Evolutionary conservation across 495 filamentous ascomycete species (phyloP), one percentile per base, ranked within the genome.

Genomic region (Haplographium delicatum): DNA sequence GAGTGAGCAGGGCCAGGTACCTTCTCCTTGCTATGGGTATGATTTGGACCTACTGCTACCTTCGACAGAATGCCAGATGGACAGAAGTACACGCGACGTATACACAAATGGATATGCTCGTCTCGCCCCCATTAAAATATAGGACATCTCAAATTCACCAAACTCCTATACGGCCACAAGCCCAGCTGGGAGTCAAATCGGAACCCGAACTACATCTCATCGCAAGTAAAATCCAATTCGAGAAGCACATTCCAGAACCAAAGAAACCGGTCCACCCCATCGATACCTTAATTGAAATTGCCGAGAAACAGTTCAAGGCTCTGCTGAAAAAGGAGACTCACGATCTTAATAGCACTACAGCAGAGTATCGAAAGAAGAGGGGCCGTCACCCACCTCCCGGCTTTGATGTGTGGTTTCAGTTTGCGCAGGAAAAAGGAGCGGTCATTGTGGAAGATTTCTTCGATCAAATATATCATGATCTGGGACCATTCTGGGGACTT

Each of bases 341-440:
- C 15, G 80, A 73, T 15, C 72, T 88, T 33, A 65, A 68, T 37
- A 67, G 80, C 22, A 75, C 81, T 1, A 83, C 84, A 1, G 69
- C 72, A 30, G 75, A 74, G 37, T 89, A 88, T 63, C 68, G 82
- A 22, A 61, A 71, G 34, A 73, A 70, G 15, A 72, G 84, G 46
- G 85, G 85, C 16, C 71, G 85, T 5, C 83, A 88, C 55, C 85
- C 85, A 2, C 85, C 85, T 9, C 85, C 85, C 7, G 83, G 82
- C 3, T 89, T 87, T 57, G 76, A 83, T 44, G 65, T 65, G 31
- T 89, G 85, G 85, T 86, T 79, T 59, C 63, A 71, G 28, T 88
- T 81, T 47, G 85, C 85, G 8, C 68, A 72, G 49, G 70, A 81
- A 41, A 68, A 73, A 9, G 68, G 78, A 9, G 79, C 76, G 15